Conservation (phyloP, 2,329 filamentous ascomycete species). For the Ophiostoma populinum region DNA sequence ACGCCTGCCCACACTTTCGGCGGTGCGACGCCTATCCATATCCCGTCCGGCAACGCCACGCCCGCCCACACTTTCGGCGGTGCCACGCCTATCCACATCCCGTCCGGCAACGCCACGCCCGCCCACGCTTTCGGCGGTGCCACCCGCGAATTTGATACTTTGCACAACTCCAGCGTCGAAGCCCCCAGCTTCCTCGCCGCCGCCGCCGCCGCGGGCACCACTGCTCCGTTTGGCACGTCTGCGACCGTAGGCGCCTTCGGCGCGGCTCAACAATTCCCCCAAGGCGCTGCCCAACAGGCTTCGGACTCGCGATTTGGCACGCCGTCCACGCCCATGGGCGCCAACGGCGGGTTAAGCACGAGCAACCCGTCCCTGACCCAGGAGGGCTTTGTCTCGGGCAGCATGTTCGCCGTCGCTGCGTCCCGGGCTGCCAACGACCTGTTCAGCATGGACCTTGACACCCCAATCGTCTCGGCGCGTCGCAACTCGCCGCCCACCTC, state of each 20-base stretch:
- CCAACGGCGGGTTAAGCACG: neutral
- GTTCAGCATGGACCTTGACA: conserved; percentile 10
- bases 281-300: neutral
- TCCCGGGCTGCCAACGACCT: conserved; percentile 3
- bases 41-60: conserved; percentile 3
- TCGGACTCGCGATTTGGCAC: conserved; percentile 8
- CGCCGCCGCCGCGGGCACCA: too few species aligned
- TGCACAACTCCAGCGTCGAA: conserved; percentile 33
- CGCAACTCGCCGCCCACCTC: conserved; percentile 7
- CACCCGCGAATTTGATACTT: conserved; percentile 18
- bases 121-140: conserved; percentile 2
- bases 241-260: conserved; percentile 7
- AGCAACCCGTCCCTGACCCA: neutral
- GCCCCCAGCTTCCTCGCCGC: conserved; percentile 28
- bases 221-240: too few species aligned
- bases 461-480: conserved; percentile 1
- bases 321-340: neutral
- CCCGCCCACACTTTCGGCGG: conserved; percentile 1
- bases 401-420: conserved; percentile 5
- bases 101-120: conserved; percentile 2
- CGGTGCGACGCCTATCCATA: conserved; percentile 5
- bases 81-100: conserved; percentile 4
- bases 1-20: neutral
- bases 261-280: conserved; percentile 2
- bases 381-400: conserved; percentile 9